A percentile compares a stretch with the other conserved stretches of the same genome.
These are phyloP conservation scores for Candida rishiriensis DNA, from an alignment of 805 yeast genomes.

Conservation along the genomic window DNA sequence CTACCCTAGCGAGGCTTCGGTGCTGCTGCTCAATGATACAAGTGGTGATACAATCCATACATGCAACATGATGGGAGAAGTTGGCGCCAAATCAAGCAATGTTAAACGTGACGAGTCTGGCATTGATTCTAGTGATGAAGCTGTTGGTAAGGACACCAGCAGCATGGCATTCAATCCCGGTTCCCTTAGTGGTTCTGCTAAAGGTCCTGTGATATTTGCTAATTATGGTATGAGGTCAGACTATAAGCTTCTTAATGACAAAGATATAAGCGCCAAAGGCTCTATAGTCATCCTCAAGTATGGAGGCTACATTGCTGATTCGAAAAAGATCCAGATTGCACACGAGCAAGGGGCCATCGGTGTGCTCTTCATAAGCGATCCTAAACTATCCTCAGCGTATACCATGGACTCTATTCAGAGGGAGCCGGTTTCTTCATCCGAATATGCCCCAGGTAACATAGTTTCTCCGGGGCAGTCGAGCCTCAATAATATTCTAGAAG, in stretches of 20 bases:
- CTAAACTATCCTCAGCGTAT: conserved; percentile 24
- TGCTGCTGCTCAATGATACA: conserved; percentile 21
- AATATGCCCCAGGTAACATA: conserved; percentile 71
- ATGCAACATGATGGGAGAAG: conserved; percentile 20
- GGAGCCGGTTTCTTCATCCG: conserved; percentile 51
- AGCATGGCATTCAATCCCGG: conserved; percentile 63
- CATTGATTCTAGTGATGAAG: conserved; percentile 4
- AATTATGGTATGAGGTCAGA: conserved; percentile 64
- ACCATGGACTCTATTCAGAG: conserved; percentile 46
- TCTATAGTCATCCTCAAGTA: conserved; percentile 58
- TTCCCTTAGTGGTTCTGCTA: conserved; percentile 52
- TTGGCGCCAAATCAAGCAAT: not conserved
- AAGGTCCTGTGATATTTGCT: conserved; percentile 54
- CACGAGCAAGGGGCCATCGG: conserved; percentile 56
- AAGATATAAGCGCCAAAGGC: conserved; percentile 38
- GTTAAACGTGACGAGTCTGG: conserved; percentile 2
- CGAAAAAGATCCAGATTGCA: conserved; percentile 53
- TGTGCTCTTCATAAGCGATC: conserved; percentile 58
- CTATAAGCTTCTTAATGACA: conserved; percentile 35
- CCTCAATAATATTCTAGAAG: conserved; percentile 27
- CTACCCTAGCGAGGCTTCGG: conserved; percentile 48
- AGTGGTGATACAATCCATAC: conserved; percentile 8
- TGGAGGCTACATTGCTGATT: conserved; percentile 46
- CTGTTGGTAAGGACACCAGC: conserved; percentile 24
- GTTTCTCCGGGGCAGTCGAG: conserved; percentile 71